These are phyloP conservation scores for Boletellus ananas DNA, from an alignment of 768 basidiomycete genomes.

Conservation along the genomic window DNA sequence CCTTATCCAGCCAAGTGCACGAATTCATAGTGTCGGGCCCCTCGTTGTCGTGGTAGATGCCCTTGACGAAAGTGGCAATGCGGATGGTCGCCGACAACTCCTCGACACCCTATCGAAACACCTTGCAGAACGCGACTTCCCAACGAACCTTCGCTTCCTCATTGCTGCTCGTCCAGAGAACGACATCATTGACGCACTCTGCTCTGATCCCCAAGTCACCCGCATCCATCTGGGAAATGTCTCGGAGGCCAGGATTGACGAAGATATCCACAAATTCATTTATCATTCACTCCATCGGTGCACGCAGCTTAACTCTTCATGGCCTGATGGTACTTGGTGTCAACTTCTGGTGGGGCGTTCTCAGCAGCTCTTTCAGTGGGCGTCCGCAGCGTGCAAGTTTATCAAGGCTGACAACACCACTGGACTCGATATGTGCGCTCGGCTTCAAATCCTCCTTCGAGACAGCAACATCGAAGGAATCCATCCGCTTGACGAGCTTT, in stretches of 20 bases:
- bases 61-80: constrained; percentile 17
- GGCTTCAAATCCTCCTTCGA: not conserved
- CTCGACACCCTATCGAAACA: not conserved
- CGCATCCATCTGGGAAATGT: constrained; percentile 12
- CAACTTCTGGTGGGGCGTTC: constrained; percentile 9
- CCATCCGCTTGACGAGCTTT: not conserved
- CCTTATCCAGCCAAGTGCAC: constrained; percentile 15
- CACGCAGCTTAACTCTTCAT: not conserved
- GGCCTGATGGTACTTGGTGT: constrained; percentile 8
- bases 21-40: constrained; percentile 18
- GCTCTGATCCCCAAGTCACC: constrained; percentile 4
- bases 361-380: constrained; percentile 25
- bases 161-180: not conserved
- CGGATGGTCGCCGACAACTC: constrained; percentile 4
- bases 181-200: constrained; percentile 8
- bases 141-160: not conserved
- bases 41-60: constrained; percentile 30
- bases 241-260: not conserved
- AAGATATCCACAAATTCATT: not conserved
- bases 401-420: constrained; percentile 6
- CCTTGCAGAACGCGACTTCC: not conserved
- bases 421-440: not conserved
- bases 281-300: not conserved
- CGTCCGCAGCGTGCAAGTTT: constrained; percentile 12
- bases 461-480: no score